Conservation (phyloP, 116 monocot species). For the Iris pallida region DNA sequence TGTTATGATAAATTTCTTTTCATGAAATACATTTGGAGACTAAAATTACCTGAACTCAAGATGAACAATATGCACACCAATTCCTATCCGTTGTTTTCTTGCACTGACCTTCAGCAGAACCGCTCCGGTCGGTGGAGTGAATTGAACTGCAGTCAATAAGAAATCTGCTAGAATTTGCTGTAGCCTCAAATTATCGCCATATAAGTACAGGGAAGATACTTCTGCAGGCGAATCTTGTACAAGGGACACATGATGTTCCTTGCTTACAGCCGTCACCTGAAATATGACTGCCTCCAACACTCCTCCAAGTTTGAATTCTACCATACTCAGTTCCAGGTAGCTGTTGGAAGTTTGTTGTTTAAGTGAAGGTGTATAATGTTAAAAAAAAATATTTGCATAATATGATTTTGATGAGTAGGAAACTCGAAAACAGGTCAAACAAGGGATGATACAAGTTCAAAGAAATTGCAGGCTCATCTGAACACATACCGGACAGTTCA, state of each 20-base stretch:
- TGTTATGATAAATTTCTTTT: too few species aligned
- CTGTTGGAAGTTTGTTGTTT: conserved; percentile 30
- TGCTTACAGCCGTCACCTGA: conserved; percentile 68
- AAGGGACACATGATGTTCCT: conserved; percentile 42
- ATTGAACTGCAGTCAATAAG: conserved; percentile 54
- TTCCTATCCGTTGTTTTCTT: conserved; percentile 52
- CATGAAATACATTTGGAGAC: not conserved
- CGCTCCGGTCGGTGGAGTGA: conserved; percentile 46
- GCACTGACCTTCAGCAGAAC: conserved; percentile 49
- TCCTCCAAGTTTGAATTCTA: conserved; percentile 69
- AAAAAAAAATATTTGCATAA: not conserved
- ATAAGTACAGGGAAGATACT: conserved; percentile 58
- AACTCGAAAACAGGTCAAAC: not conserved
- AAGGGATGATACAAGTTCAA: not conserved
- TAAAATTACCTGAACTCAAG: conserved; percentile 62
- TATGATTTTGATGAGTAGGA: not conserved
- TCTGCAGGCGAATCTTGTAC: conserved; percentile 57
- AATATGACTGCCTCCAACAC: conserved; percentile 54
- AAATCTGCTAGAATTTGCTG: conserved; percentile 83
- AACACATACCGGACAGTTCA: too few species aligned
- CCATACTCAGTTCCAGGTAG: conserved; percentile 58
- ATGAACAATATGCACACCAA: conserved; percentile 62
- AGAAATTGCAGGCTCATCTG: not conserved
- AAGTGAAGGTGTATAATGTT: not conserved
- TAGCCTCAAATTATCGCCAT: conserved; percentile 78